Conservation (phyloP, 306 rosid genomes). For the Senna tora region DNA sequence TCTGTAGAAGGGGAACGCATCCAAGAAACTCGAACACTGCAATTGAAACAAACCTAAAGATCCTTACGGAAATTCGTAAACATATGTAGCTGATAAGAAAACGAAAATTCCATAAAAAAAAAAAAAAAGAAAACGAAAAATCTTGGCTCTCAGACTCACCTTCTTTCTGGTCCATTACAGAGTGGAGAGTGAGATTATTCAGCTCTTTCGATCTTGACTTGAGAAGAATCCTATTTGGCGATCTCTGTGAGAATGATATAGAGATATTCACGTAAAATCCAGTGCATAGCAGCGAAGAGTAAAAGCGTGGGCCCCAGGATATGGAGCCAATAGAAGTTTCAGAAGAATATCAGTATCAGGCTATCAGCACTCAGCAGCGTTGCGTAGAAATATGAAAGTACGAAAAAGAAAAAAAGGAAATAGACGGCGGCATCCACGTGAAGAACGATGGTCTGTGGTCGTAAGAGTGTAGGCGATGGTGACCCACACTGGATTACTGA, state of each 20-base stretch:
- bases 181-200: neutral
- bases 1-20: constrained; percentile 79
- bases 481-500: constrained; percentile 16
- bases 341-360: neutral
- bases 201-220: neutral
- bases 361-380: too few species aligned
- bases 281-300: constrained; percentile 15
- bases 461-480: constrained; percentile 4
- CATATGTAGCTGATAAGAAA: too few species aligned
- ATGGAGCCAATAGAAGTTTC: neutral
- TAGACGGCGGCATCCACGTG: constrained; percentile 13
- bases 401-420: too few species aligned
- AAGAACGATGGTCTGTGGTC: constrained; percentile 4
- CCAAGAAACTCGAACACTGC: constrained; percentile 85
- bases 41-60: constrained; percentile 20
- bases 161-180: constrained; percentile 38
- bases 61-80: too few species aligned
- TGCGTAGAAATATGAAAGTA: too few species aligned
- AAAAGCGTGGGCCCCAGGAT: constrained; percentile 4
- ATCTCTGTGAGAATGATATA: neutral
- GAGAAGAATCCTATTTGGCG: neutral
- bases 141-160: constrained; percentile 6
- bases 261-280: constrained; percentile 1
- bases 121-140: neutral
- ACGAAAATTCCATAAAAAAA: neutral